Evolutionary conservation across 2,329 filamentous ascomycete genomes (phyloP), one percentile per base, ranked within the genome.

Genomic region (Phyllosticta citribraziliensis): DNA sequence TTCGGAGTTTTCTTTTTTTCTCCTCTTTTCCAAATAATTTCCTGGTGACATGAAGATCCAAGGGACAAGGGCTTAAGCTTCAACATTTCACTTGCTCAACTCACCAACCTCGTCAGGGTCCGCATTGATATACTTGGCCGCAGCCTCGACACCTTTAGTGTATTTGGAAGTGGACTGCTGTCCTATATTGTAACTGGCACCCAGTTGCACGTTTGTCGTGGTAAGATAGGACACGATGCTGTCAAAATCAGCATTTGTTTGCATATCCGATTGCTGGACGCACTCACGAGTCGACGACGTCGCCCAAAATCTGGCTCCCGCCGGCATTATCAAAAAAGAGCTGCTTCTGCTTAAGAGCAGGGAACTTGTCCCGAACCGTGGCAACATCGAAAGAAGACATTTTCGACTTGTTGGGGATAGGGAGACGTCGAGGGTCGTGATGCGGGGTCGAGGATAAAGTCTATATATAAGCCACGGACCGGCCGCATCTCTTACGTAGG

Each of bases 291-390:
- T 88, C 81, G 62, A 87, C 84, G 17, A 89, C 89, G 17, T 80
- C 77, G 25, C 82, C 82, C 3, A 92, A 75, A 1, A 84, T 80
- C 68, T 92, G 88, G 68, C 84, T 89, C 47, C 88, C 88, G 19
- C 88, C 88, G 11, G 88, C 89, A 69, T 92, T 92, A 69, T 93
- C 88, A 65, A 92, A 82, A 70, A 83, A 91, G 56, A 91, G 79
- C 68, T 91, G 87, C 55, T 84, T 77, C 63, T 84, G 79, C 51
- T 80, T 74, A 50, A 92, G 73, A 14, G 88, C 86, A 35, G 88
- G 88, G 75, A 92, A 92, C 59, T 80, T 78, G 63, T 79, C 76
- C 63, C 86, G 80, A 30, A 82, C 79, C 56, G 76, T 74, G 9
- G 77, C 68, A 56, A 89, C 78, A 66, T 87, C 78, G 66, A 88